Evolutionary conservation across 495 filamentous ascomycete species (phyloP).

Genomic region (Penicilliopsis zonata): DNA sequence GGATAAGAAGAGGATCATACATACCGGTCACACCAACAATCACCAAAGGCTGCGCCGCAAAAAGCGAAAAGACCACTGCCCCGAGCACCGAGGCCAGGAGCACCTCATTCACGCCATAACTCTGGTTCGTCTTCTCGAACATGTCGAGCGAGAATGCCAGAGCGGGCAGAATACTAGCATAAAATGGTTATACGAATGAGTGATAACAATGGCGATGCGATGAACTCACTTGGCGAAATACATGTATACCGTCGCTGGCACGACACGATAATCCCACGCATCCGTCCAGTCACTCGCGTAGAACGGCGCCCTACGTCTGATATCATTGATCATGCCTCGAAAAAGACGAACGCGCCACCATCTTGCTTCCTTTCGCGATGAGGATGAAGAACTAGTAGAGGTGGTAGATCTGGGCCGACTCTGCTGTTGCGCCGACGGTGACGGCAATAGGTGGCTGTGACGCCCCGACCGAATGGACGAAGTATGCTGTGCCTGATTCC

Average conservation of each 20-base stretch:
- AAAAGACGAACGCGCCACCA: slow-evolving; percentile 53
- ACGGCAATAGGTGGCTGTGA: slow-evolving; percentile 6
- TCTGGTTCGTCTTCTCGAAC: slow-evolving; percentile 67
- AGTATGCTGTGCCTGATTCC: slow-evolving; percentile 18
- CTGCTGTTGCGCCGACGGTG: slow-evolving; percentile 1
- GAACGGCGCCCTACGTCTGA: slow-evolving; percentile 59
- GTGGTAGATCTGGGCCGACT: slow-evolving; percentile 3
- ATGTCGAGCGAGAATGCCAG: slow-evolving; percentile 79
- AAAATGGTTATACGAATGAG: slow-evolving; percentile 1
- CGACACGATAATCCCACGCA: slow-evolving; percentile 74
- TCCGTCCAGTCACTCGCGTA: slow-evolving; percentile 72
- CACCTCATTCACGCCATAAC: slow-evolving; percentile 78
- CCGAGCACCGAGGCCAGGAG: slow-evolving; percentile 68
- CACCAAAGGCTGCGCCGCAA: slow-evolving; percentile 68
- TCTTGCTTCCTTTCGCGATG: slow-evolving; percentile 8
- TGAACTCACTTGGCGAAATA: slow-evolving; percentile 67
- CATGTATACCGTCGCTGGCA: slow-evolving; percentile 78
- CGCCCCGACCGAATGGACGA: slow-evolving; percentile 11
- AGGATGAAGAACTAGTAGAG: slow-evolving; percentile 3
- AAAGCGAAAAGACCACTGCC: slow-evolving; percentile 60
- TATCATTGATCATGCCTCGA: slow-evolving; percentile 60
- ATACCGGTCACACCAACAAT: slow-evolving; percentile 83
- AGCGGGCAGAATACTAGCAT: slow-evolving; percentile 61
- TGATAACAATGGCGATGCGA: too few species aligned
- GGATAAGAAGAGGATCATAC: too few species aligned